Percentiles rank a stretch among this genome's conserved stretches.
Conservation (phyloP, 495 filamentous ascomycete genomes). For the Rhypophila decipiens region DNA sequence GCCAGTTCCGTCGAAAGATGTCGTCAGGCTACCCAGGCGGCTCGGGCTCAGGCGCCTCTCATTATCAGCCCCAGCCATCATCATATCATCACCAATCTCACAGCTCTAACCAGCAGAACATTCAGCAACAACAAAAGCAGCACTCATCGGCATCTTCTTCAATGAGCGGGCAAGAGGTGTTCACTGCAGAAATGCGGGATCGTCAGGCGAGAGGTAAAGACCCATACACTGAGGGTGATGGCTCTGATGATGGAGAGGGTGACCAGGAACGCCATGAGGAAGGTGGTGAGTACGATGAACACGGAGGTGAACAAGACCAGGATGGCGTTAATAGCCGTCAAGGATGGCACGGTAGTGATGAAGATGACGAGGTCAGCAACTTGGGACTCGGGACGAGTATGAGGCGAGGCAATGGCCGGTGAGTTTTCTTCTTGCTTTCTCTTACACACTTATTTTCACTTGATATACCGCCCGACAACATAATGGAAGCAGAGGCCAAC, state of each 20-base stretch:
- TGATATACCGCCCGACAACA: no score
- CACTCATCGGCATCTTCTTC: conserved; percentile 8
- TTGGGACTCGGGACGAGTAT: not conserved
- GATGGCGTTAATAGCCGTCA: not conserved
- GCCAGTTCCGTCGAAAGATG: no score
- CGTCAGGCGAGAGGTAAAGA: conserved; percentile 49
- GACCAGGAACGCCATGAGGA: conserved; percentile 18
- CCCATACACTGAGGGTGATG: conserved; percentile 29
- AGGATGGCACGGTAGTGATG: not conserved
- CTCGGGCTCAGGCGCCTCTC: no score
- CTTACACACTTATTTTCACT: no score
- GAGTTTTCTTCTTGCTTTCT: not conserved
- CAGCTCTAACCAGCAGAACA: not conserved
- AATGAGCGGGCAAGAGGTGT: conserved; percentile 6
- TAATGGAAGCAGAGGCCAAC: no score
- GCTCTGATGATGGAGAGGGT: conserved; percentile 22
- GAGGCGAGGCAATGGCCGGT: conserved; percentile 12
- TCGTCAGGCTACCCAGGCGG: no score
- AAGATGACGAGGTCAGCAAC: not conserved
- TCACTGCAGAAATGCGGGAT: conserved; percentile 41
- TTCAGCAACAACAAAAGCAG: not conserved
- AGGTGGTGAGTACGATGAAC: not conserved
- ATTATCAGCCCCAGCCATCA: not conserved
- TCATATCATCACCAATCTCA: not conserved
- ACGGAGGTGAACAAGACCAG: no score